These are phyloP conservation scores for Nemophila menziesii DNA, from an alignment of 257 asterid genomes.

Conservation along the genomic window DNA sequence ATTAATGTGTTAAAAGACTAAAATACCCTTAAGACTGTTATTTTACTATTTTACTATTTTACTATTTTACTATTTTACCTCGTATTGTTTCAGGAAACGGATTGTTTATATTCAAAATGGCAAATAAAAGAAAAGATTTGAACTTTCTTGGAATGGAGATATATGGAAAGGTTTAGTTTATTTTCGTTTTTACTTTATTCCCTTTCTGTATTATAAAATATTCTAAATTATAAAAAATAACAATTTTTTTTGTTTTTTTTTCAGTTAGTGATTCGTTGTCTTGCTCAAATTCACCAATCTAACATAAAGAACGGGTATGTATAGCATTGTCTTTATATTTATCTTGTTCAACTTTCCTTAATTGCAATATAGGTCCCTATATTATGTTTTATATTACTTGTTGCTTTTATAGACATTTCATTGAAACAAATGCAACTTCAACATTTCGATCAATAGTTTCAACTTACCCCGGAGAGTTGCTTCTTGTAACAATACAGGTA, in stretches of 20 bases:
- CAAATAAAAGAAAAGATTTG: conserved; percentile 45
- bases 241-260: conserved; percentile 16
- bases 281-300: conserved; percentile 30
- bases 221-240: conserved; percentile 12
- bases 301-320: conserved; percentile 51
- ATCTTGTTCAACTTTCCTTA: neutral
- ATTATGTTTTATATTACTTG: neutral
- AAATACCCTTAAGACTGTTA: too few relatives aligned
- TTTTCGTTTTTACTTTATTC: conserved; percentile 9
- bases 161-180: conserved; percentile 58
- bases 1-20: too few relatives aligned
- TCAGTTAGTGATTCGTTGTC: conserved; percentile 75
- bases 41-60: too few relatives aligned
- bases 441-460: conserved; percentile 69
- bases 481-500: conserved; percentile 82
- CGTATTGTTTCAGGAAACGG: conserved; percentile 78
- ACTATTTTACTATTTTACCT: too few relatives aligned
- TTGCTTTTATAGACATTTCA: conserved; percentile 44
- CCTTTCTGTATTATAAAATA: conserved; percentile 9
- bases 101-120: conserved; percentile 71
- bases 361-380: neutral
- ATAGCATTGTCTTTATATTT: conserved; percentile 7
- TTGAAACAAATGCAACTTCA: conserved; percentile 77
- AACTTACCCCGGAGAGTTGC: conserved; percentile 70
- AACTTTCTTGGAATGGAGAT: conserved; percentile 89